These are phyloP conservation scores for Trichosporon coremiiforme DNA, from an alignment of 1,284 basidiomycete species.

Conservation along the genomic window DNA sequence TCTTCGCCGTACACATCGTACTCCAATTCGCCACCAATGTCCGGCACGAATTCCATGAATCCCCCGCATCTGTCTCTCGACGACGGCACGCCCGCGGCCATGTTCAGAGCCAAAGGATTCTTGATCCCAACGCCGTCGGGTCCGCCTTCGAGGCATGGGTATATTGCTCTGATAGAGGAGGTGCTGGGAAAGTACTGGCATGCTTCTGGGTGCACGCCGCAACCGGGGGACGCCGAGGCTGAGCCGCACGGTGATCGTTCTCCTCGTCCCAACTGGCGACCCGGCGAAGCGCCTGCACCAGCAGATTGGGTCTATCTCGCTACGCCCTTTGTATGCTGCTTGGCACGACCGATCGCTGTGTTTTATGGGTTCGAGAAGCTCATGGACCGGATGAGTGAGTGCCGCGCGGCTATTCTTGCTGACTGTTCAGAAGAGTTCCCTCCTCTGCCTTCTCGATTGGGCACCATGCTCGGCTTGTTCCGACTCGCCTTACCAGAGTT, in stretches of 20 bases:
- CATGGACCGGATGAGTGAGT: constrained; percentile 48
- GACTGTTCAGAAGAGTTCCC: constrained; percentile 42
- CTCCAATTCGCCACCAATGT: constrained; percentile 9
- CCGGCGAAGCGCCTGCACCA: constrained; percentile 30
- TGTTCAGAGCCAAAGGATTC: constrained; percentile 29
- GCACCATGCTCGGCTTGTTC: constrained; percentile 50
- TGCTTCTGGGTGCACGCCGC: constrained; percentile 35
- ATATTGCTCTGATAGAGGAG: constrained; percentile 45
- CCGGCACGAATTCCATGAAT: not conserved
- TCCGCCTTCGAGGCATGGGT: constrained; percentile 45
- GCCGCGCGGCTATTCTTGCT: constrained; percentile 8
- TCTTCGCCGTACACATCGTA: not conserved
- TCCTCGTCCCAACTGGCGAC: constrained; percentile 22
- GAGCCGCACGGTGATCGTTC: constrained; percentile 14
- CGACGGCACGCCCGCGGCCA: constrained; percentile 18
- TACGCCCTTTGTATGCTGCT: constrained; percentile 52
- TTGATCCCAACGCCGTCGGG: constrained; percentile 46
- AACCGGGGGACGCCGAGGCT: constrained; percentile 19
- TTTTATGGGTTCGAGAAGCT: constrained; percentile 49
- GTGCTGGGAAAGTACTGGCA: constrained; percentile 52
- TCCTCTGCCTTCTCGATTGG: constrained; percentile 47
- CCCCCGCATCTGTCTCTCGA: constrained; percentile 28
- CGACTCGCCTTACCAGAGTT: constrained; percentile 50
- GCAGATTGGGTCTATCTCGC: constrained; percentile 51
- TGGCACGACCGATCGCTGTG: constrained; percentile 44